Base-by-base conservation (phyloP, 371 early-diverging fungal species). In the Polyrhizophydium stewartii region DNA sequence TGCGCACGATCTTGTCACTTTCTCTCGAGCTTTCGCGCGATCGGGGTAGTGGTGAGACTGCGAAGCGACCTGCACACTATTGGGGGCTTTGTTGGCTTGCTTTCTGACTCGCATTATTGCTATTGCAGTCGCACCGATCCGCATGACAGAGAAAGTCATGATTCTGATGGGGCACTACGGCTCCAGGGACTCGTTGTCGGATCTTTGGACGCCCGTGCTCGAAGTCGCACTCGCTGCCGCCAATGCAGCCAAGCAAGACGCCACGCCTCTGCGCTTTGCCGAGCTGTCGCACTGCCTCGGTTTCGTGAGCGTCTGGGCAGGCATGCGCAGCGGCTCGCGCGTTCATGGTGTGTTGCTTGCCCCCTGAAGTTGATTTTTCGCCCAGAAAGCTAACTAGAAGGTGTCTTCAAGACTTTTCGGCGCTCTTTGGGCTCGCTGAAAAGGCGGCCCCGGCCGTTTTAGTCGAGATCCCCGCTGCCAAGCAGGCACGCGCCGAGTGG, bases 121-220 rank as follows among this genome's bases (percentile, higher is more conserved):
- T n/a, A 43, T 47, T 3, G 16, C 28, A 47, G 62, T 28, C 2
- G 28, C 32, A 0, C 55, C 58, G 40, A 21, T 31, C 38, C 55
- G 49, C 35, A 56, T 65, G 55, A 32, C 60, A 31, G 22, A 55
- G n/a, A 60, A 65, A 37, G 50, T 69, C 13, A 55, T 60, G 24
- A 32, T 58, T 17, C 33, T 72, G 28, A 47, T 66, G 16, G 69
- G 61, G 3, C 56, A 63, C 45, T 62, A 68, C 40, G 62, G 53
- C 17, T 9, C 33, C 17, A 37, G 27, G 3, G 69, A 68, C 21
- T 41, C 31, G n/a, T 22, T 68, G 63, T 2, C 25, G 16, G 63
- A 58, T 16, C 9, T 69, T 1, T 72, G 72, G 72, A 41, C 43
- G 13, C 24, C 46, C 13, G 19, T 69, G n/a, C 10, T 60, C 41